Evolutionary conservation across 805 yeast genomes (phyloP), one percentile per base, ranked within the genome.

Genomic region (Ogataea henricii): DNA sequence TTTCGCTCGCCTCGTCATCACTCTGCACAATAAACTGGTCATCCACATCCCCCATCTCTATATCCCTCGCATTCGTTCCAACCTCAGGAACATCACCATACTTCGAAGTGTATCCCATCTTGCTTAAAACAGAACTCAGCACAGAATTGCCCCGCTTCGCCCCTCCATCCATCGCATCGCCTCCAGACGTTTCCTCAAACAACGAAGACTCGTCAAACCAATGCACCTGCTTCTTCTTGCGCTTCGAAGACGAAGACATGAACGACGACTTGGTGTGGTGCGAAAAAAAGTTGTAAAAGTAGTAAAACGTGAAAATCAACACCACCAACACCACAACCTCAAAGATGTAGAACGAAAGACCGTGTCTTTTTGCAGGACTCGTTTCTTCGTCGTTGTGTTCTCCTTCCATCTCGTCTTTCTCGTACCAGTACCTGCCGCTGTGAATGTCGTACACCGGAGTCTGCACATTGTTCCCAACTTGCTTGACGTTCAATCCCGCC

Each of bases 1-100:
- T n/a, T n/a, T n/a, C n/a, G n/a, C n/a, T n/a, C n/a, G n/a, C n/a
- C 32, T 77, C 81, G 30, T 77, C 81, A 43, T 77, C 82, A 54
- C 78, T 73, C 27, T 67, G 76, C 40, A 77, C 72, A n/a, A 73
- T 66, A 47, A 77, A 77, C 32, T 75, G 74, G 46, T 74, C 77
- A 49, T 56, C 49, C 43, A 56, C 60, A 12, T 66, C 73, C n/a
- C 65, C 68, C 68, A 76, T 53, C 56, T 76, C 81, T 27, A 76
- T 73, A 46, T 73, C 77, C n/a, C 47, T 37, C 18, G 17, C 26
- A 13, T 53, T 51, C 7, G 45, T 40, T 3, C 47, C 52, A 8
- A 46, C 56, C 22, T 26, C 41, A 4, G 50, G 20, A 14, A 69
- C 66, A 37, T 62, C 62, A 26, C 69, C 56, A 51, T 67, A 70